phyloP scores from a whole-genome alignment of 768 basidiomycete species.

The Tylopilus cervinicoccineus region DNA sequence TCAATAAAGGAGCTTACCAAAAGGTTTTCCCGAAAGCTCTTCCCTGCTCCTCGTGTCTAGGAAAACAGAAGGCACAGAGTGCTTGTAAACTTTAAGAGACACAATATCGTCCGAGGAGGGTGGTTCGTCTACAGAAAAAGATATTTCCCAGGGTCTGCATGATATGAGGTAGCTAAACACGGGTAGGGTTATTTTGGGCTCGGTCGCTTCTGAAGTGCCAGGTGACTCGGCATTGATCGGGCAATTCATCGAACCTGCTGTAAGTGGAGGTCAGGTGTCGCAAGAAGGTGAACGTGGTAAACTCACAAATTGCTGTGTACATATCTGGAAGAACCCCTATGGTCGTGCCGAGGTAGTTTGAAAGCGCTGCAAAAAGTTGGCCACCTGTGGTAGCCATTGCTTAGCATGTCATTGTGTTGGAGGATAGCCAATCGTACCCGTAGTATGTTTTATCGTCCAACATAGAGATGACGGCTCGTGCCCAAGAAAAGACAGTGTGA shows the following conservation, averaged over 20 bases:
- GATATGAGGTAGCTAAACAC: neutral
- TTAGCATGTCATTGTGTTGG: neutral
- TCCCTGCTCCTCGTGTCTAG: conserved; percentile 44
- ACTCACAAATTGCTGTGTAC: conserved; percentile 37
- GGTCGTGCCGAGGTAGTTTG: conserved; percentile 41
- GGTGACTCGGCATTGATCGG: conserved; percentile 14
- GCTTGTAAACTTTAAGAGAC: conserved; percentile 38
- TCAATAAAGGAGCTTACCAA: conserved; percentile 33
- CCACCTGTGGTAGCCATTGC: conserved; percentile 31
- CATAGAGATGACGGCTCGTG: conserved; percentile 27
- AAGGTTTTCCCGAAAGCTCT: conserved; percentile 22
- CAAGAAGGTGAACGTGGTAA: neutral
- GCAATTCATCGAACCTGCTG: conserved; percentile 30
- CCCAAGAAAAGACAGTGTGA: conserved; percentile 35
- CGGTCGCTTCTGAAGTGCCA: conserved; percentile 30
- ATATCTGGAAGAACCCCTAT: conserved; percentile 37
- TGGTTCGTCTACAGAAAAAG: conserved; percentile 39
- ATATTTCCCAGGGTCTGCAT: conserved; percentile 46
- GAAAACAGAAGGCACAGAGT: conserved; percentile 32
- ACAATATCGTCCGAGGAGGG: conserved; percentile 44
- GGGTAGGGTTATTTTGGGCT: conserved; percentile 1
- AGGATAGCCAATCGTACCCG: conserved; percentile 32
- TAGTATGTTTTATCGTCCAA: conserved; percentile 38
- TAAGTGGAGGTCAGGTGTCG: neutral
- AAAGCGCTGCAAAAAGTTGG: conserved; percentile 39